Percentiles rank a stretch among this genome's conserved stretches.
These are phyloP conservation scores for Curvularia lunata DNA, from an alignment of 2,329 filamentous ascomycete genomes.

Conservation along the genomic window DNA sequence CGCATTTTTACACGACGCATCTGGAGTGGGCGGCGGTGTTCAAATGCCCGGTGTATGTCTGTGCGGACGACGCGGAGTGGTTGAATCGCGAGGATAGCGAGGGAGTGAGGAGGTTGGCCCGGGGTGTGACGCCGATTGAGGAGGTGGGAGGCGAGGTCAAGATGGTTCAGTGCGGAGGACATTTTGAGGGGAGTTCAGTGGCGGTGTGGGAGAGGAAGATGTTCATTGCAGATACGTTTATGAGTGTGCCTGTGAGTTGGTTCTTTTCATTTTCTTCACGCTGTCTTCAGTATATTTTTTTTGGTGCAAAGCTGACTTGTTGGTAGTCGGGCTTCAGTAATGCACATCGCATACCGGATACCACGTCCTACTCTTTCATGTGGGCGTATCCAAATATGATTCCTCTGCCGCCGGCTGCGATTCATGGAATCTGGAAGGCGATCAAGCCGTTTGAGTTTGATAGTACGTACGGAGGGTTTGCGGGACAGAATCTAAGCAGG, in stretches of 20 bases:
- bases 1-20: slow-evolving; percentile 82
- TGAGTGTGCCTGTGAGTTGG: slow-evolving; percentile 66
- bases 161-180: slow-evolving; percentile 75
- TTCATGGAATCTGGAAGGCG: slow-evolving; percentile 73
- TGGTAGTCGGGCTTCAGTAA: slow-evolving; percentile 45
- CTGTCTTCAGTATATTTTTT: neutral
- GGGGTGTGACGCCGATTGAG: slow-evolving; percentile 48
- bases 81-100: slow-evolving; percentile 56
- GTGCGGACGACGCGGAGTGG: slow-evolving; percentile 71
- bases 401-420: slow-evolving; percentile 68
- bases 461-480: slow-evolving; percentile 72
- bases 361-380: slow-evolving; percentile 70
- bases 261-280: slow-evolving; percentile 1
- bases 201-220: slow-evolving; percentile 63
- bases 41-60: slow-evolving; percentile 71
- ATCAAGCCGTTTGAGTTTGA: slow-evolving; percentile 67
- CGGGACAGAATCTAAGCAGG: slow-evolving; percentile 65
- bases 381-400: slow-evolving; percentile 69
- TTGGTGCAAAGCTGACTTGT: neutral
- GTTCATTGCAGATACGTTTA: slow-evolving; percentile 79
- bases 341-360: slow-evolving; percentile 52
- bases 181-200: slow-evolving; percentile 78
- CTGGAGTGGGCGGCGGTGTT: slow-evolving; percentile 75
- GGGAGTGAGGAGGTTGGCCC: slow-evolving; percentile 56
- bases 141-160: slow-evolving; percentile 55